Conservation (phyloP, 306 rosid genomes). For the Vigna trinervia region DNA sequence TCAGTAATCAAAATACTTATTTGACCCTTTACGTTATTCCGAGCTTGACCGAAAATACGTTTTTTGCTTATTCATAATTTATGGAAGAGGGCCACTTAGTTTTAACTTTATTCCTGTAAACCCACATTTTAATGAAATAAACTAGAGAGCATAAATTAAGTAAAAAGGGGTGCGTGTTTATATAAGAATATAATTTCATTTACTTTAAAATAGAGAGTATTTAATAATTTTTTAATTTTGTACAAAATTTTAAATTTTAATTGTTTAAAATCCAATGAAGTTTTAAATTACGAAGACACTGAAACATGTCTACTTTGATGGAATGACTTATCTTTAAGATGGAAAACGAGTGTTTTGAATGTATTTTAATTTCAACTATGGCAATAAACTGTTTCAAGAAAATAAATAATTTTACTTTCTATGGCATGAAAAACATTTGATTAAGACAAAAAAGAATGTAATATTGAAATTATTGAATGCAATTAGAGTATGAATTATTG, state of each 20-base stretch:
- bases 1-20: neutral
- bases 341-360: neutral
- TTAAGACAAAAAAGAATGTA: neutral
- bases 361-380: neutral
- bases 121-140: too few relatives aligned
- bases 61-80: neutral
- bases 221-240: too few relatives aligned
- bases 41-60: neutral
- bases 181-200: too few relatives aligned
- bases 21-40: neutral
- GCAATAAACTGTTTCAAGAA: neutral
- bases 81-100: too few relatives aligned
- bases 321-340: neutral
- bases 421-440: neutral
- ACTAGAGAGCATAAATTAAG: too few relatives aligned
- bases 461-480: neutral
- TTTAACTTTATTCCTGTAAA: too few relatives aligned
- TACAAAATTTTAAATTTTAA: too few relatives aligned
- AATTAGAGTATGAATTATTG: neutral
- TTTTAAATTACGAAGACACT: neutral
- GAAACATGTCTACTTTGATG: neutral
- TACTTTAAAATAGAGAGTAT: too few relatives aligned
- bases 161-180: too few relatives aligned
- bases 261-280: too few relatives aligned
- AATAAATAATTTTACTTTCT: neutral